A percentile compares a stretch with the other conserved stretches of the same genome.
These are phyloP conservation scores for Heterobasidion parviporum DNA, from an alignment of 1,284 basidiomycete species.

Conservation along the genomic window DNA sequence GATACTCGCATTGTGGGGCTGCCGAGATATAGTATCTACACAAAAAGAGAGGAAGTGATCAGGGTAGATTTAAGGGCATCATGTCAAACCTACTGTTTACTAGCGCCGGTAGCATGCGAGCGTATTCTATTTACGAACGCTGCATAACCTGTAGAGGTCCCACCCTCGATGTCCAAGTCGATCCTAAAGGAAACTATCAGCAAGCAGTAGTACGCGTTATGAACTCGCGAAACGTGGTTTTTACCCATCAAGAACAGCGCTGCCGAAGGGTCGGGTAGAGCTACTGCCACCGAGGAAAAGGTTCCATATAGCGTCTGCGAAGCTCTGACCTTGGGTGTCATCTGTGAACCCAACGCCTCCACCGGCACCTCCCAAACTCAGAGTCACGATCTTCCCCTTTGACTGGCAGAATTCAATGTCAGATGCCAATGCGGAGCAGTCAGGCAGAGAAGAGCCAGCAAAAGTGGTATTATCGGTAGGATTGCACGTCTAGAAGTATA, in stretches of 20 bases:
- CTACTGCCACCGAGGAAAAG: constrained; percentile 52
- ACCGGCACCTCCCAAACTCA: constrained; percentile 23
- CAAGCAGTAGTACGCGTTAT: background rate
- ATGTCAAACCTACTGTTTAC: constrained; percentile 35
- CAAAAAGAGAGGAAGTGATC: background rate
- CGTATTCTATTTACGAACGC: constrained; percentile 54
- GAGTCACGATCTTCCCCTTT: constrained; percentile 53
- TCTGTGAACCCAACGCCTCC: constrained; percentile 43
- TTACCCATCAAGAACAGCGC: constrained; percentile 56
- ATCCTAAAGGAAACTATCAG: constrained; percentile 28
- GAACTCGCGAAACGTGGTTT: constrained; percentile 9
- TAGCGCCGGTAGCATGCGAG: constrained; percentile 37
- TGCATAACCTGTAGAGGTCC: constrained; percentile 43
- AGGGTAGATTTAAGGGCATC: background rate
- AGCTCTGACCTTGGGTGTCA: constrained; percentile 41
- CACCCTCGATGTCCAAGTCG: constrained; percentile 61
- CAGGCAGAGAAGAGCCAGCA: constrained; percentile 45
- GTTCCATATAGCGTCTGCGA: constrained; percentile 58
- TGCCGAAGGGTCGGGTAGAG: constrained; percentile 52
- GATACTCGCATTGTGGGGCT: constrained; percentile 47
- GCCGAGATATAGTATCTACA: constrained; percentile 52
- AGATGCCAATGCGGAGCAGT: constrained; percentile 43
- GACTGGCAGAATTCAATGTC: constrained; percentile 52
- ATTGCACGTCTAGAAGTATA: constrained; percentile 41
- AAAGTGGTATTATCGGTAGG: constrained; percentile 45